Conservation (phyloP, 371 early-diverging fungal genomes). For the Actinomucor elegans region DNA sequence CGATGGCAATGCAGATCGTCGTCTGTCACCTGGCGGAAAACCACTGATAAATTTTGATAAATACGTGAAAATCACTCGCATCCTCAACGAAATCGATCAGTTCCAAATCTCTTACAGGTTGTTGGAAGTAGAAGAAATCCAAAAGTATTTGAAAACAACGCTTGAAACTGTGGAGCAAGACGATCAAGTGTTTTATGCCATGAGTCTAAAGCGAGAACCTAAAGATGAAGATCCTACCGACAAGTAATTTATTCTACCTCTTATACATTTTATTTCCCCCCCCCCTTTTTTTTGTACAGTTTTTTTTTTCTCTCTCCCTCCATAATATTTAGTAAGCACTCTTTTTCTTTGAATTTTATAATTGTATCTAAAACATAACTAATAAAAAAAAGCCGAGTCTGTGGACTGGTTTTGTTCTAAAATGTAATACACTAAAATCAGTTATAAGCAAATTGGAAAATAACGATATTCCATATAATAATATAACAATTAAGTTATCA, state of each 20-base stretch:
- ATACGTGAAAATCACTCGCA: slow-evolving; percentile 59
- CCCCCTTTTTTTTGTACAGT: background rate
- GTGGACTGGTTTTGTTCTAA: too few species aligned
- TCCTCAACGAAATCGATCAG: slow-evolving; percentile 75
- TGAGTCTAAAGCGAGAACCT: slow-evolving; percentile 44
- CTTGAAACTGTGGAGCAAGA: slow-evolving; percentile 41
- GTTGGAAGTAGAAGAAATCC: slow-evolving; percentile 58
- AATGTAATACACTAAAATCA: too few species aligned
- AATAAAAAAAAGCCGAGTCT: too few species aligned
- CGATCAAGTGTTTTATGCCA: slow-evolving; percentile 41
- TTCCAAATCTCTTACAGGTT: slow-evolving; percentile 77
- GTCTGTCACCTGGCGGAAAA: slow-evolving; percentile 32
- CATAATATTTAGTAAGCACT: too few species aligned
- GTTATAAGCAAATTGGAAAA: too few species aligned
- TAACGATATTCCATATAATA: too few species aligned
- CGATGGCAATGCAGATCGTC: slow-evolving; percentile 45
- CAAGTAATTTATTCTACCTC: background rate
- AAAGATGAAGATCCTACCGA: slow-evolving; percentile 31
- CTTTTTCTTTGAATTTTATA: too few species aligned
- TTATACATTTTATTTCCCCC: background rate
- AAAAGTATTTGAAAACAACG: slow-evolving; percentile 30
- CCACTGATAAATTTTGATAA: slow-evolving; percentile 84
- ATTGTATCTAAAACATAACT: too few species aligned
- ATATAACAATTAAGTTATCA: too few species aligned
- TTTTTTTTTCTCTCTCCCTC: too few species aligned